These are phyloP conservation scores for Gentiana dahurica DNA, from an alignment of 257 asterid genomes.

Conservation along the genomic window DNA sequence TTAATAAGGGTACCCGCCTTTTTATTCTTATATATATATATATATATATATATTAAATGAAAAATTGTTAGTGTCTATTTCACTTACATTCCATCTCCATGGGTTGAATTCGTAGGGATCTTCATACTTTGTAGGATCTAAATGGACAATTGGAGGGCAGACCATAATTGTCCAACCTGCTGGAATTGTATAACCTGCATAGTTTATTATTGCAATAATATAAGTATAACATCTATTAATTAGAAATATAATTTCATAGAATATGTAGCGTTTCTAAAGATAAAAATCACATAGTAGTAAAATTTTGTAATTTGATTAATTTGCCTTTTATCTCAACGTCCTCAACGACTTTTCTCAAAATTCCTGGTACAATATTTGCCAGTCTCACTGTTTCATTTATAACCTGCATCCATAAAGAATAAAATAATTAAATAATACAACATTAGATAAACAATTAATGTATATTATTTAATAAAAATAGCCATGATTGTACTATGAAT, in stretches of 20 bases:
- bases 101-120: constrained; percentile 7
- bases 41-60: not conserved
- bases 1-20: too few species aligned
- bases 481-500: not conserved
- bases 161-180: constrained; percentile 11
- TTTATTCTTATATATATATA: not conserved
- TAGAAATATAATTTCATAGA: not conserved
- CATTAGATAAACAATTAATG: not conserved
- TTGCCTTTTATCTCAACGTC: constrained; percentile 5
- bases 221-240: too few species aligned
- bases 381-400: constrained; percentile 7
- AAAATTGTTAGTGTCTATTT: not conserved
- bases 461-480: not conserved
- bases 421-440: not conserved
- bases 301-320: not conserved
- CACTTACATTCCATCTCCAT: constrained; percentile 7
- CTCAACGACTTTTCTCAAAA: constrained; percentile 3
- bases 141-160: constrained; percentile 8
- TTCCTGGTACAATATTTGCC: constrained; percentile 5
- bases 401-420: not conserved
- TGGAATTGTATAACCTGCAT: constrained; percentile 14
- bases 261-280: not conserved
- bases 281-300: too few species aligned
- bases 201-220: not conserved
- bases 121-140: constrained; percentile 4